Conservation (phyloP, 2,329 filamentous ascomycete genomes). For the Myriosclerotinia scirpicola region DNA sequence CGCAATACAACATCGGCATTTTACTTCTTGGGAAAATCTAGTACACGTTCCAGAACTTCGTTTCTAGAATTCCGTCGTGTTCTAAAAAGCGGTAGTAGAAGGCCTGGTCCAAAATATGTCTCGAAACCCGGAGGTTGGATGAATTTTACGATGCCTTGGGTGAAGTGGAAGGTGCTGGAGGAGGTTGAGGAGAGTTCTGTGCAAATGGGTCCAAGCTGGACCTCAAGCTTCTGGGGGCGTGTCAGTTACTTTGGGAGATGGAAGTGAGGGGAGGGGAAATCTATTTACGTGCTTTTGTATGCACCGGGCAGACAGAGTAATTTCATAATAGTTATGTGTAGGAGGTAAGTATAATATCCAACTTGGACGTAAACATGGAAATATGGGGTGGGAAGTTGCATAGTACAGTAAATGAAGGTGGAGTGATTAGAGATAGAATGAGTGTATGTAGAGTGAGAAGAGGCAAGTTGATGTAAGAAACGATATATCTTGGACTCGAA, state of each 20-base stretch:
- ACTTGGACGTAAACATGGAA: too few relatives aligned
- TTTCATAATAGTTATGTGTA: constrained; percentile 46
- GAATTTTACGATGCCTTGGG: constrained; percentile 51
- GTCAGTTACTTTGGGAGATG: neutral
- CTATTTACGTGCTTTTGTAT: constrained; percentile 56
- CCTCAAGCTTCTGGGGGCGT: neutral
- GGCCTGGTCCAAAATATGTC: constrained; percentile 46
- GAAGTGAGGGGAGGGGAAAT: neutral
- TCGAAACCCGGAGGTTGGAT: constrained; percentile 53
- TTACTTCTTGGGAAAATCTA: constrained; percentile 34
- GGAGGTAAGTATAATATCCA: too few relatives aligned
- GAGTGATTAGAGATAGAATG: too few relatives aligned
- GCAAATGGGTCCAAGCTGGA: constrained; percentile 43
- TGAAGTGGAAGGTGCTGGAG: constrained; percentile 51
- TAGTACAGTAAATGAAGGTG: too few relatives aligned
- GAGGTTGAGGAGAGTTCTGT: constrained; percentile 49
- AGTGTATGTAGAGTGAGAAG: too few relatives aligned
- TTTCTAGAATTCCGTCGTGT: constrained; percentile 43
- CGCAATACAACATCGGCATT: constrained; percentile 33
- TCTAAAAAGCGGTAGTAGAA: constrained; percentile 51
- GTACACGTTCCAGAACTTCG: constrained; percentile 33
- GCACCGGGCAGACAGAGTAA: constrained; percentile 59
- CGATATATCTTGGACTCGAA: too few relatives aligned
- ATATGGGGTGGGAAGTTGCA: too few relatives aligned
- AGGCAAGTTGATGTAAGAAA: too few relatives aligned